These are phyloP conservation scores for Hypoxylon sp. DNA, from an alignment of 2,329 filamentous ascomycete species.

Conservation along the genomic window DNA sequence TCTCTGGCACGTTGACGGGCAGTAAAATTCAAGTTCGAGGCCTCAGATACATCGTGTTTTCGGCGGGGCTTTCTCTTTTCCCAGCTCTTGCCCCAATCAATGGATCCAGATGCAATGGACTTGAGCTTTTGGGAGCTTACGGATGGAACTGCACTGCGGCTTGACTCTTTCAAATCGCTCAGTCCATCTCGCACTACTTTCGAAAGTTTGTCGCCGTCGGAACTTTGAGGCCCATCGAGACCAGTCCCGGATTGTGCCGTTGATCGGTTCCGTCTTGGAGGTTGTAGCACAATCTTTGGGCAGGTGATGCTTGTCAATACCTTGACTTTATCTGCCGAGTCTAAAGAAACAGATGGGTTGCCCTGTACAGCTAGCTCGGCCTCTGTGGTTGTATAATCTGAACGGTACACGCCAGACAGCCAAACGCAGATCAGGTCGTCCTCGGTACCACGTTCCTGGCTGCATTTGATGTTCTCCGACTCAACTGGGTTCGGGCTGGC, in stretches of 20 bases:
- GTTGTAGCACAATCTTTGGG: constrained; percentile 28
- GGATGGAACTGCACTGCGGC: constrained; percentile 33
- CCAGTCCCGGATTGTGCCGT: constrained; percentile 40
- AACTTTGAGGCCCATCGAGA: constrained; percentile 50
- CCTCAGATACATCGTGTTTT: constrained; percentile 51
- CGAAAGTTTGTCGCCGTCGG: constrained; percentile 38
- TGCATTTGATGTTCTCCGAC: constrained; percentile 24
- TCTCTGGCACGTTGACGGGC: constrained; percentile 6
- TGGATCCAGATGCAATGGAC: constrained; percentile 45
- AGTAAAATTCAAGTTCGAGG: constrained; percentile 34
- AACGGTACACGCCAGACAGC: constrained; percentile 34
- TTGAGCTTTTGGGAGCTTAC: constrained; percentile 29
- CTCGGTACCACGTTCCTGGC: constrained; percentile 28
- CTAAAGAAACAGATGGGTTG: not conserved
- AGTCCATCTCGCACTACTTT: constrained; percentile 35
- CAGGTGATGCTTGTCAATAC: constrained; percentile 1
- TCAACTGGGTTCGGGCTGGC: constrained; percentile 41
- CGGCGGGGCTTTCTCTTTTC: constrained; percentile 48
- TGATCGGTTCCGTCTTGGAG: constrained; percentile 22
- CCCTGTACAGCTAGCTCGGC: not conserved
- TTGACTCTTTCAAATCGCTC: constrained; percentile 36
- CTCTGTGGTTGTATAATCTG: constrained; percentile 8
- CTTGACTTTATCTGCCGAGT: constrained; percentile 7
- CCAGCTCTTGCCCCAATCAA: constrained; percentile 51
- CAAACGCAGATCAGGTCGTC: constrained; percentile 40